phyloP scores from a whole-genome alignment of 306 rosid genomes.

The Hylodesmum podocarpum region DNA sequence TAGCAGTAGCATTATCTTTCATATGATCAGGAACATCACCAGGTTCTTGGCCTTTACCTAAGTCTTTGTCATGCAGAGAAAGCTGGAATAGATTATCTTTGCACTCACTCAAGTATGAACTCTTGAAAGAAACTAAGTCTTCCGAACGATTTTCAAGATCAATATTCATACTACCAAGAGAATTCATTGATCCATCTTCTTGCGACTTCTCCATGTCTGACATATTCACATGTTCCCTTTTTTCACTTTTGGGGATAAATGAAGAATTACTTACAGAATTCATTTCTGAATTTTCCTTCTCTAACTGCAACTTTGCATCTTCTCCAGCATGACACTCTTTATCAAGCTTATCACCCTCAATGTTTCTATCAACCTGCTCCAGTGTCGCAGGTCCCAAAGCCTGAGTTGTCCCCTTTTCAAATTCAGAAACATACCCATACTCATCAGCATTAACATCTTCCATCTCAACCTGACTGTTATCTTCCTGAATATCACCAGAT shows the following conservation, averaged over 20 bases:
- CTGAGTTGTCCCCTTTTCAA: constrained; percentile 79
- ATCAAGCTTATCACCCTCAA: constrained; percentile 38
- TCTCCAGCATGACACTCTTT: constrained; percentile 40
- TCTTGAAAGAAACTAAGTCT: constrained; percentile 61
- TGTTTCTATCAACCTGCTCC: constrained; percentile 69
- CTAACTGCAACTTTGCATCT: constrained; percentile 52
- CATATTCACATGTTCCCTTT: constrained; percentile 43
- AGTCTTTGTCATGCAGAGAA: constrained; percentile 55
- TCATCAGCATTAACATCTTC: constrained; percentile 76
- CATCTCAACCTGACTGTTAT: constrained; percentile 46
- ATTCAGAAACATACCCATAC: constrained; percentile 79
- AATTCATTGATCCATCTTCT: constrained; percentile 46
- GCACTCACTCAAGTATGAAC: constrained; percentile 51
- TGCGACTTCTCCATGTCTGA: constrained; percentile 41
- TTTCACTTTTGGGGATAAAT: constrained; percentile 38
- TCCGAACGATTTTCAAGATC: constrained; percentile 39
- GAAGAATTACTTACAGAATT: constrained; percentile 39
- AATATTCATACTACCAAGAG: constrained; percentile 29
- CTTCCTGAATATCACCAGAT: constrained; percentile 60
- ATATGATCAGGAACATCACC: constrained; percentile 41
- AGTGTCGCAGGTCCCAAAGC: constrained; percentile 88
- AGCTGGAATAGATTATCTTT: constrained; percentile 47
- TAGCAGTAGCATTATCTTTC: constrained; percentile 48
- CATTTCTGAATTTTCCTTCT: constrained; percentile 50
- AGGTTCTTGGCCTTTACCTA: constrained; percentile 63